Evolutionary conservation across 2,329 filamentous ascomycete genomes (phyloP), one percentile per base, ranked within the genome.

Genomic region (Emergomyces orientalis): DNA sequence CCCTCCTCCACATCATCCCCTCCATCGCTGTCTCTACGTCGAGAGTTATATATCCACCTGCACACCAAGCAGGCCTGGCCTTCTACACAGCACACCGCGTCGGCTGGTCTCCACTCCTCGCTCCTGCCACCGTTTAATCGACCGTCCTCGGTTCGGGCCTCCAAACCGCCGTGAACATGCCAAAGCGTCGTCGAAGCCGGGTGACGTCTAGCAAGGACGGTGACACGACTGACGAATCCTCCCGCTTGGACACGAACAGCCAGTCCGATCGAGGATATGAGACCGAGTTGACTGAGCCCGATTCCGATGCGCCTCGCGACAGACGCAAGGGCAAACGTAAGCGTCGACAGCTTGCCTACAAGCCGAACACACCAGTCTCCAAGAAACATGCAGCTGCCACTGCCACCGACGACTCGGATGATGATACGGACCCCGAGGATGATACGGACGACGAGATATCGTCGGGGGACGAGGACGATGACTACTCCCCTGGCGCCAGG

Each of bases 311-410:
- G 19, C 8, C 57, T 59, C 22, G 39, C 43, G 27, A 59, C 57
- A 59, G 37, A 45, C 19, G 39, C 0, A 59, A 25, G 43, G 39
- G 37, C 57, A 59, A 59, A 59, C 39, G 22, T 37, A 59, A 17
- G 57, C 57, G 39, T 59, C 57, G 22, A 59, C n/a, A n/a, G 41
- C 27, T 27, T 59, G 57, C 57, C 39, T 59, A 58, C 34, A 27
- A 59, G 39, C 39, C n/a, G 14, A 58, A 41, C 43, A 59, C 43
- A 45, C 39, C 22, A 19, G 57, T n/a, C 19, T 5, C 39, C 34
- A 59, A 59, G 55, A 14, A n/a, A n/a, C n/a, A 22, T 17, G 3
- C 32, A 45, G 34, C 55, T 30, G 19, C 55, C 22, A 3, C 19
- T 39, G 54, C n/a, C n/a, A 56, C 30, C 27, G 27, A 56, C 27